Evolutionary conservation across 73 alveolate species (phyloP), one percentile per base, ranked within the genome.

Genomic region (Paramecium primaurelia): DNA sequence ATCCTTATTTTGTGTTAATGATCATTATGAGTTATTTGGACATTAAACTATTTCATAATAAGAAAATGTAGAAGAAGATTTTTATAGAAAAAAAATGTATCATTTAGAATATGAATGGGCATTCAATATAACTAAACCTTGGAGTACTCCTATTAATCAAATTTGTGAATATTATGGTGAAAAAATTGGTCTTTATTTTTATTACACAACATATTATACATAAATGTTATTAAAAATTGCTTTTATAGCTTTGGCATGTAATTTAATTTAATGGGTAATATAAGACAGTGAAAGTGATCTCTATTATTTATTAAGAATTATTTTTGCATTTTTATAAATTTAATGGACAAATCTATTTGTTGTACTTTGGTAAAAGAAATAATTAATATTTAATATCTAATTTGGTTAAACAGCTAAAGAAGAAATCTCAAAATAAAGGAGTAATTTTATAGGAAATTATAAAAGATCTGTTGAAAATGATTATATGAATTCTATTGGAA

Each of bases 21-120:
- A 75, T 75, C 88, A 75, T 75, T 75, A 34, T 37, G 88, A 75
- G 37, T 40, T 75, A 75, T 75, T 34, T 75, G 88, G 88, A 10
- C 88, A 75, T 40, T 75, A 45, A 14, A 26, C 34, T 11, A 22
- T 37, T 40, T 18, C 4, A 6, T 26, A 34, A 14, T 10, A 75
- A 37, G 38, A 22, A 16, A 75, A 14, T 14, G 37, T 40, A 75
- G 88, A 75, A 3, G 49, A 30, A 9, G 49, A 30, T n/a, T 75
- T 75, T 75, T 75, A 75, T 75, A 34, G 59, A 75, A 75, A 38
- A 16, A 75, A 75, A 22, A 30, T 75, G 38, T 75, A 37, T 75
- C 58, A 75, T 36, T n/a, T 75, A 0, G 88, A 34, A 37, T 22
- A 12, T 38, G 58, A 34, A 37, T 75, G 88, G 88, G 49, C 42